Conservation (phyloP, 805 yeast genomes). For the Candida maesae region DNA sequence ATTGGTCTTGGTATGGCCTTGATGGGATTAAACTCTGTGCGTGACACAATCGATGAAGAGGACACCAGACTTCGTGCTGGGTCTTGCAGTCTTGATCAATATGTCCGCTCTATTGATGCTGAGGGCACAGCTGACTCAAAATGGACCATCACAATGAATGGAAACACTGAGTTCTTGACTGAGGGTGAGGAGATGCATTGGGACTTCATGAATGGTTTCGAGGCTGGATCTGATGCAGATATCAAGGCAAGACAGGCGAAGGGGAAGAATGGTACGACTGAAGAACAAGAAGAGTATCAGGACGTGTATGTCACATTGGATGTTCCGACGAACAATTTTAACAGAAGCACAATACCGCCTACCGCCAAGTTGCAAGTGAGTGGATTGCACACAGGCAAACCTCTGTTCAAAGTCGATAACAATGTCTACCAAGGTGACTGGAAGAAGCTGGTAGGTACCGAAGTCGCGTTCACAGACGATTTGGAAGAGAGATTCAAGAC, state of each 20-base stretch:
- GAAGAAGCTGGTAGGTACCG: conserved; percentile 79
- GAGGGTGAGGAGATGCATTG: conserved; percentile 93
- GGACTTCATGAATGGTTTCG: conserved; percentile 73
- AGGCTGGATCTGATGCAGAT: conserved; percentile 90
- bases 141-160: conserved; percentile 70
- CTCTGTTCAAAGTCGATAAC: conserved; percentile 55
- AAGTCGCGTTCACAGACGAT: conserved; percentile 36
- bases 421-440: conserved; percentile 70
- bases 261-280: conserved; percentile 11
- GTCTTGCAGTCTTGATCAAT: conserved; percentile 79
- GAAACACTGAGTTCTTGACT: conserved; percentile 64
- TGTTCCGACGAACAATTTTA: conserved; percentile 38
- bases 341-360: conserved; percentile 31
- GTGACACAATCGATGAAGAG: conserved; percentile 46
- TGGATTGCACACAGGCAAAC: conserved; percentile 51
- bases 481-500: conserved; percentile 19
- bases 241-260: conserved; percentile 47
- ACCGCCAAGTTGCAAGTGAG: conserved; percentile 47
- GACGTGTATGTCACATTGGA: conserved; percentile 54
- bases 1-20: conserved; percentile 82
- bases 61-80: conserved; percentile 63
- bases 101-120: conserved; percentile 27
- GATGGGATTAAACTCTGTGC: conserved; percentile 46
- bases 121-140: conserved; percentile 22
- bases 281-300: conserved; percentile 33